Base-by-base conservation (phyloP, 345 rosid species). In the Eucalyptus sp. region DNA sequence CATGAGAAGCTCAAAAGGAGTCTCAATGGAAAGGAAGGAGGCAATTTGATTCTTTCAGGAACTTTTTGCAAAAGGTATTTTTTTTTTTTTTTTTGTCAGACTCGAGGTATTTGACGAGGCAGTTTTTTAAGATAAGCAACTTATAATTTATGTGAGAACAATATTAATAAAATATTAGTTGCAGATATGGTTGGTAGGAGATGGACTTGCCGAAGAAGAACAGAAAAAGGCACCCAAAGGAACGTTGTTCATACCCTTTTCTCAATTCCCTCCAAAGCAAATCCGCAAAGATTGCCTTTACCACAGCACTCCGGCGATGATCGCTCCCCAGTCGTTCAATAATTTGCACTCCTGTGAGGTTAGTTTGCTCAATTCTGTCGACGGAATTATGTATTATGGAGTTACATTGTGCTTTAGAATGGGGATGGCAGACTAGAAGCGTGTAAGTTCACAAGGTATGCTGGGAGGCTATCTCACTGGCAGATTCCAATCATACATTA, bases 301-400 rank as follows among this genome's bases (percentile, higher is more conserved):
- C 91, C 92, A 93, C 56, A 91, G 88, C 33, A 94, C 95, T 33
- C 96, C 98, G 0, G 94, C 97, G 13, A 90, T 94, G 93, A 24
- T 88, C 11, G 56, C 90, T 87, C 98, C 98, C 27, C 87, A 86
- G 13, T 91, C 98, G 79, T 52, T 96, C 37, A 88, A 86, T 41
- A 96, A 96, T 88, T 20, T 94, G 87, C 91, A 95, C 86, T 92
- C 94, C 17, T 96, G 97, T 90, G 98, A 96, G 94, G 98, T 96
- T 44, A 90, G 91, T 88, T 31, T 24, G 25, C 29, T 44, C 81
- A 11, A 68, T 68, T 68, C 44, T 88, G 24, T 11, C 8, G 18
- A 14, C 8, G 20, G 12, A 87, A 5, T 24, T 18, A 44, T 29
- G 8, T 43, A 58, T 43, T 22, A 33, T 48, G 4, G 46, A 17